phyloP scores from a whole-genome alignment of 441 rosid genomes.

The Brassica balearica region DNA sequence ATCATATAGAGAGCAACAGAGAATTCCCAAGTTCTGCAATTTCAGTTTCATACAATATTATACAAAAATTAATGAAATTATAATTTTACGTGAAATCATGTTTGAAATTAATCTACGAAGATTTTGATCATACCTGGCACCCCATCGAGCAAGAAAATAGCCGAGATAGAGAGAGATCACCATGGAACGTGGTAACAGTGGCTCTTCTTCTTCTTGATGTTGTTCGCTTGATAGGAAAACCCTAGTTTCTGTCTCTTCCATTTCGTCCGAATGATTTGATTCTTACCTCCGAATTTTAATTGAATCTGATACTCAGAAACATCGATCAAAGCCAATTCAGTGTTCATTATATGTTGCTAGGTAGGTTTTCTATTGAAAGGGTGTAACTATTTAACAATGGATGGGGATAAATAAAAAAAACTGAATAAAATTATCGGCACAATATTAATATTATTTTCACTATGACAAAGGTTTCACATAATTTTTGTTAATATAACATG shows the following conservation, averaged over 20 bases:
- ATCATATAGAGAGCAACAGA: slow-evolving; percentile 89
- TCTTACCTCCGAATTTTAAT: background rate
- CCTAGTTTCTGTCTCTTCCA: slow-evolving; percentile 41
- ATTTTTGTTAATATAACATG: background rate
- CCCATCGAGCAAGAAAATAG: slow-evolving; percentile 91
- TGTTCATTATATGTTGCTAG: background rate
- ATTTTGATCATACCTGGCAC: slow-evolving; percentile 62
- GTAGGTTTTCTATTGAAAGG: background rate
- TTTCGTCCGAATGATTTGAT: background rate
- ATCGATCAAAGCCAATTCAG: slow-evolving; percentile 9
- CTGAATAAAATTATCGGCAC: too few relatives aligned
- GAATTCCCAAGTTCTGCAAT: slow-evolving; percentile 92
- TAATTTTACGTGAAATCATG: background rate
- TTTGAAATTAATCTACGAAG: background rate
- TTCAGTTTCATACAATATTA: background rate
- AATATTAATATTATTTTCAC: too few relatives aligned
- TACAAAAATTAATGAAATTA: background rate
- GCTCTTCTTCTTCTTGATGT: slow-evolving; percentile 23
- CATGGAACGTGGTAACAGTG: slow-evolving; percentile 46
- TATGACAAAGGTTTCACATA: too few relatives aligned
- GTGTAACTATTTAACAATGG: slow-evolving; percentile 3
- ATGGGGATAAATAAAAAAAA: background rate
- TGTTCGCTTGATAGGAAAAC: slow-evolving; percentile 32
- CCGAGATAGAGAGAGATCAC: slow-evolving; percentile 61
- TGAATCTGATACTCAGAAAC: slow-evolving; percentile 23